Evolutionary conservation across 2,329 filamentous ascomycete genomes (phyloP).

Genomic region (Cryphonectria japonica): DNA sequence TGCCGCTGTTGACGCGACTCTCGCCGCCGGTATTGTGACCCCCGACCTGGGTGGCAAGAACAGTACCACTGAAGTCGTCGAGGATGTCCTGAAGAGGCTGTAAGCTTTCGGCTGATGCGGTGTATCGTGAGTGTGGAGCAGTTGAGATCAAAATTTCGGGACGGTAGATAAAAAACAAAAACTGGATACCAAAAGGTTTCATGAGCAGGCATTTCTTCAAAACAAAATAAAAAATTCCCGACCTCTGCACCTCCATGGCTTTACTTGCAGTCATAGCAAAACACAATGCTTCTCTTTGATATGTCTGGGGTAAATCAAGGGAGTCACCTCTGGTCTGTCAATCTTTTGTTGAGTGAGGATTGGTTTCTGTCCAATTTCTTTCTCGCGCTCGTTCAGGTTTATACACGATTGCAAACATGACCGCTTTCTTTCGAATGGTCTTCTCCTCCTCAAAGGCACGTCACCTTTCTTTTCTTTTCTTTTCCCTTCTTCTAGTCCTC

Average conservation of each 20-base stretch:
- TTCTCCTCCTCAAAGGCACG: not conserved
- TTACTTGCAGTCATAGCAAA: not conserved
- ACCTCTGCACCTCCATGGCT: not conserved
- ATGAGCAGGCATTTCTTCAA: not conserved
- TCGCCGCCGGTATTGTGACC: constrained; percentile 81
- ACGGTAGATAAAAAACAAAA: constrained; percentile 3
- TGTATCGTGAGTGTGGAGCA: not conserved
- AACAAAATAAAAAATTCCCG: not conserved
- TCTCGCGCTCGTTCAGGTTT: constrained; percentile 15
- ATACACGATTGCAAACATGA: constrained; percentile 14
- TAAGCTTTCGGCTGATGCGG: constrained; percentile 46
- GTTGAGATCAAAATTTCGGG: not conserved
- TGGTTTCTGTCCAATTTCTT: constrained; percentile 7
- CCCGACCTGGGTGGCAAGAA: constrained; percentile 91
- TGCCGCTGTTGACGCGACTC: constrained; percentile 84
- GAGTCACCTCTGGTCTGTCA: not conserved
- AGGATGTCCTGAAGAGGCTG: constrained; percentile 83
- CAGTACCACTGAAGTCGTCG: constrained; percentile 81
- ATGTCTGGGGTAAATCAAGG: not conserved
- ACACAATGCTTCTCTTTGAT: not conserved
- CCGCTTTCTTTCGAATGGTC: constrained; percentile 4
- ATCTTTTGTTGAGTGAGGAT: constrained; percentile 19
- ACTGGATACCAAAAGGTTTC: constrained; percentile 15
- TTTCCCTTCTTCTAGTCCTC: constrained; percentile 2
- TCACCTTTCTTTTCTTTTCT: not conserved